Conservation (phyloP, 2,329 filamentous ascomycete species). For the Chrysosporium queenslandicum region DNA sequence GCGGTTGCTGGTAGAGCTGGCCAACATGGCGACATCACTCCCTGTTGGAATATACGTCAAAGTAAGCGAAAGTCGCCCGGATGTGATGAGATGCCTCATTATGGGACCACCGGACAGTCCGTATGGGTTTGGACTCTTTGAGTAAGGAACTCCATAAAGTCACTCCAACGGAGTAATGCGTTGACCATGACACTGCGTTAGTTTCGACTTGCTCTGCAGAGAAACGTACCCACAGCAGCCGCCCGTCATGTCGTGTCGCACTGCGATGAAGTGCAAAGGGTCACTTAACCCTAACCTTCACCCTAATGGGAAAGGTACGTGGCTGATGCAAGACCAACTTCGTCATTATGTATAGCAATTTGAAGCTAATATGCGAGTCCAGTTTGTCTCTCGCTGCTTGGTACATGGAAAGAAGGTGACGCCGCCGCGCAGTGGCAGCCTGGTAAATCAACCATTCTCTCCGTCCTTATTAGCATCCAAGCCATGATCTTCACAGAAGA, state of each 20-base stretch:
- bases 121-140: conserved; percentile 47
- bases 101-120: conserved; percentile 43
- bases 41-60: conserved; percentile 45
- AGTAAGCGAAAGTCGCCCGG: conserved; percentile 38
- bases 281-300: conserved; percentile 47
- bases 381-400: conserved; percentile 45
- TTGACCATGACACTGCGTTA: background rate
- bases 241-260: conserved; percentile 38
- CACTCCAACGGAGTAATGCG: background rate
- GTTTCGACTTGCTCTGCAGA: conserved; percentile 43
- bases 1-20: conserved; percentile 39
- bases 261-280: conserved; percentile 32
- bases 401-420: conserved; percentile 39
- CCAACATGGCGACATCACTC: conserved; percentile 38
- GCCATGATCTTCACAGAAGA: conserved; percentile 48
- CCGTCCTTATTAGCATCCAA: conserved; percentile 48
- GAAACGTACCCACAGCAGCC: conserved; percentile 36
- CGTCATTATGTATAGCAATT: background rate
- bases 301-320: conserved; percentile 38
- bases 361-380: conserved; percentile 10
- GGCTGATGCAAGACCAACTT: background rate
- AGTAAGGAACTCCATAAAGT: conserved; percentile 22
- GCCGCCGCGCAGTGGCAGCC: conserved; percentile 37
- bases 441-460: conserved; percentile 41
- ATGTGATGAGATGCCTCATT: conserved; percentile 45